Conservation (phyloP, 305 asterid genomes). For the Solanum hybrid region DNA sequence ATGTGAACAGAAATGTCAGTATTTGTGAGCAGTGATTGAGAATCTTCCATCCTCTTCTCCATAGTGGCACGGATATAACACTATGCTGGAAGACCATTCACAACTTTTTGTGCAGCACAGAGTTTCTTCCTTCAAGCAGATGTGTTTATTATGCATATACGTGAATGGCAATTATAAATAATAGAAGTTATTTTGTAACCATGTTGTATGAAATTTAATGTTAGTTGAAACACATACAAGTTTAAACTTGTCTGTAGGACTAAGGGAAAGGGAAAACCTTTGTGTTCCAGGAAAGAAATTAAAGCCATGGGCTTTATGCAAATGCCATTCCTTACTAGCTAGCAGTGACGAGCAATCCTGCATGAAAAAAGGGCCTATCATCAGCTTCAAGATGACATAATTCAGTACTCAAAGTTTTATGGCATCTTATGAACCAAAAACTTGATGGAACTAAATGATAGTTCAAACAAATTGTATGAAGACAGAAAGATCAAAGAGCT, state of each 20-base stretch:
- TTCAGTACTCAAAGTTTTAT: not conserved
- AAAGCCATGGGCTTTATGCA: conserved; percentile 79
- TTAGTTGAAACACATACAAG: not conserved
- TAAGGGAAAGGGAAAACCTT: conserved; percentile 30
- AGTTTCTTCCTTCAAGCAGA: conserved; percentile 1
- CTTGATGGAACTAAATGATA: not conserved
- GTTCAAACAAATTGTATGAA: not conserved
- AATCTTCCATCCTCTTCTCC: not conserved
- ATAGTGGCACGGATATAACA: not conserved
- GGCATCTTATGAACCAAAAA: not conserved
- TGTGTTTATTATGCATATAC: not conserved
- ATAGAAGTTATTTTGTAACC: not conserved
- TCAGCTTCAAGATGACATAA: conserved; percentile 6
- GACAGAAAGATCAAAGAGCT: not conserved
- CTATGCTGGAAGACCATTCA: not conserved
- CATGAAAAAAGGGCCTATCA: conserved; percentile 6
- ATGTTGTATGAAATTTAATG: not conserved
- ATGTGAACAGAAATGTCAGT: not conserved
- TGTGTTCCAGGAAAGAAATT: conserved; percentile 89
- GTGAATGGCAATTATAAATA: not conserved
- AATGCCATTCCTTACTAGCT: conserved; percentile 58
- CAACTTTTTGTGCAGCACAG: not conserved
- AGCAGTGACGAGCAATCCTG: conserved; percentile 79
- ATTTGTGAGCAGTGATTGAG: not conserved
- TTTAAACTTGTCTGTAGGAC: not conserved